These are phyloP conservation scores for Serendipita sp. DNA, from an alignment of 768 basidiomycete genomes.

Conservation along the genomic window DNA sequence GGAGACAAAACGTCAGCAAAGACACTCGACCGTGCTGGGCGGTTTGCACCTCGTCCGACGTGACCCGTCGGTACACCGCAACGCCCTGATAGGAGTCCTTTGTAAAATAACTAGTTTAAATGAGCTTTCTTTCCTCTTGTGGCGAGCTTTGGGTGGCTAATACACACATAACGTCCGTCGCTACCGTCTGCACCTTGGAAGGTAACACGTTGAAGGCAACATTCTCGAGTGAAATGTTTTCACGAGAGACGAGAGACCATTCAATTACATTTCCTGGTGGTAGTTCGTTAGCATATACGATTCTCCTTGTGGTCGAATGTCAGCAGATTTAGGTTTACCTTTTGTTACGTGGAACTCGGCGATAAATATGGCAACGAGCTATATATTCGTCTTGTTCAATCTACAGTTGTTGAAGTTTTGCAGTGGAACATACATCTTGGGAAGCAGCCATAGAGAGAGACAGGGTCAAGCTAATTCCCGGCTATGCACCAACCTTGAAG, in stretches of 20 bases:
- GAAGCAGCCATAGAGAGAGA: not conserved
- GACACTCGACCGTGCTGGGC: not conserved
- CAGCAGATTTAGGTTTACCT: not conserved
- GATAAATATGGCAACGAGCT: constrained; percentile 5
- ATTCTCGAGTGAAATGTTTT: constrained; percentile 45
- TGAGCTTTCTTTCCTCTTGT: constrained; percentile 3
- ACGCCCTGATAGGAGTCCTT: constrained; percentile 55
- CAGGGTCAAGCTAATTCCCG: not conserved
- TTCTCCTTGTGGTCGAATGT: not conserved
- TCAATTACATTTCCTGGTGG: constrained; percentile 52
- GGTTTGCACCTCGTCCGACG: constrained; percentile 34
- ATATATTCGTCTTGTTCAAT: not conserved
- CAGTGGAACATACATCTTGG: not conserved
- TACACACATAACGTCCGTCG: constrained; percentile 61
- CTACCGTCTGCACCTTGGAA: constrained; percentile 65
- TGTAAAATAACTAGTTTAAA: constrained; percentile 45
- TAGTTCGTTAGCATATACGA: not conserved
- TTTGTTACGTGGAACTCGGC: not conserved
- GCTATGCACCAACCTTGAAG: not conserved
- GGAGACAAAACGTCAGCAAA: not conserved
- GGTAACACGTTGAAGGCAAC: constrained; percentile 72
- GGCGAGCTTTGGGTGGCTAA: not conserved
- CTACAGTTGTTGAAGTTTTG: not conserved
- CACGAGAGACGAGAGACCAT: constrained; percentile 33
- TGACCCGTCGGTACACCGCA: constrained; percentile 53